These are phyloP conservation scores for Adenanthera pavonina DNA, from an alignment of 306 rosid species.

Conservation along the genomic window DNA sequence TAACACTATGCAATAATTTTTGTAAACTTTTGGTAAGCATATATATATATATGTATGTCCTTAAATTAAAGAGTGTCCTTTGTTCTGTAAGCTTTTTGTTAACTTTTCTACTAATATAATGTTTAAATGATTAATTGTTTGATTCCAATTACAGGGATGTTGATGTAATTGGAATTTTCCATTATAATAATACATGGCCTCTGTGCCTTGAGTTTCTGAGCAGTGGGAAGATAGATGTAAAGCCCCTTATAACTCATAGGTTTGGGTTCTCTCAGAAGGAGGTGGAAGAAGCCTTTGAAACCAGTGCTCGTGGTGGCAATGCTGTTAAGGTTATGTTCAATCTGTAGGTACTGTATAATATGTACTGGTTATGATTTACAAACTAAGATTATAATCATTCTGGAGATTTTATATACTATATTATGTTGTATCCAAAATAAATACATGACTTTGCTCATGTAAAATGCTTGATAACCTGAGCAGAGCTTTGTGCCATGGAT, in stretches of 20 bases:
- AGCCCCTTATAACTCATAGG: constrained; percentile 87
- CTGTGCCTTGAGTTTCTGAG: constrained; percentile 82
- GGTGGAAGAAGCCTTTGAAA: constrained; percentile 89
- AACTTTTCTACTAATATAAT: neutral
- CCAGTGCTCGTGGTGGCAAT: constrained; percentile 89
- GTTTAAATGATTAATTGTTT: constrained; percentile 19
- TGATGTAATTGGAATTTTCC: constrained; percentile 83
- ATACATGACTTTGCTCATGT: neutral
- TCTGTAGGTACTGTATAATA: constrained; percentile 44
- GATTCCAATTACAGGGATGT: constrained; percentile 65
- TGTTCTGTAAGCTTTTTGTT: neutral
- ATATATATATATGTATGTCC: neutral
- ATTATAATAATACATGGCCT: constrained; percentile 95
- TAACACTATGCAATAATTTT: neutral
- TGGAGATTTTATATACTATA: neutral
- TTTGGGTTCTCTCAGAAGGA: constrained; percentile 85
- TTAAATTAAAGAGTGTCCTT: neutral
- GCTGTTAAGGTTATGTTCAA: constrained; percentile 98
- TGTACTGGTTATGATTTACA: neutral
- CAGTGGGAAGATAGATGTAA: constrained; percentile 85
- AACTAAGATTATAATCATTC: neutral
- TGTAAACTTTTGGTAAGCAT: neutral
- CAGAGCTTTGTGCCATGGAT: neutral
- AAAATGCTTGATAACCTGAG: neutral
- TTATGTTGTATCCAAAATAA: neutral